Evolutionary conservation across 768 basidiomycete genomes (phyloP).

Genomic region (Lentinula aciculospora): DNA sequence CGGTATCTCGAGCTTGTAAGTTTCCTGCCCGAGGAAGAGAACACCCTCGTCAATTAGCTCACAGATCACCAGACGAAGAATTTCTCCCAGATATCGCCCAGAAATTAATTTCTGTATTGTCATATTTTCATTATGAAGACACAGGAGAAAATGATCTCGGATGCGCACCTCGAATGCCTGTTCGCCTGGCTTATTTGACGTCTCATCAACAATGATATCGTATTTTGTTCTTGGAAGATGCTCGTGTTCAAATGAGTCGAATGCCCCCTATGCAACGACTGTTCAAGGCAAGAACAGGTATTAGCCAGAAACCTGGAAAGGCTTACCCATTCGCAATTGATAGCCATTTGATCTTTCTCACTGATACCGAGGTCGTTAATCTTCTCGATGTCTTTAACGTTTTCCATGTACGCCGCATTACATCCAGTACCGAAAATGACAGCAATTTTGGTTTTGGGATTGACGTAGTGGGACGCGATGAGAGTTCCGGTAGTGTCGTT

Average conservation of each 20-base stretch:
- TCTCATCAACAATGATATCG: slow-evolving; percentile 86
- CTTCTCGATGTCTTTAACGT: slow-evolving; percentile 80
- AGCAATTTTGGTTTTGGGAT: slow-evolving; percentile 85
- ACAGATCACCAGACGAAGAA: slow-evolving; percentile 88
- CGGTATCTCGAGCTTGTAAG: slow-evolving; percentile 94
- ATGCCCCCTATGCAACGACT: slow-evolving; percentile 80
- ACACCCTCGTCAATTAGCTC: slow-evolving; percentile 97
- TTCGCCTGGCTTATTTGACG: slow-evolving; percentile 94
- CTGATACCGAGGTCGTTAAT: slow-evolving; percentile 70
- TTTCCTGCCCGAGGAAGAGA: slow-evolving; percentile 96
- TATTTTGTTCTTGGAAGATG: slow-evolving; percentile 95
- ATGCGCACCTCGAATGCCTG: slow-evolving; percentile 80
- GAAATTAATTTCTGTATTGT: slow-evolving; percentile 82
- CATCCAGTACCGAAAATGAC: slow-evolving; percentile 98
- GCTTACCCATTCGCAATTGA: slow-evolving; percentile 95
- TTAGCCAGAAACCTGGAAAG: neutral
- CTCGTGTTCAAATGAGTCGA: slow-evolving; percentile 93
- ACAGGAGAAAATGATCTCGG: neutral
- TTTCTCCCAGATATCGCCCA: slow-evolving; percentile 93
- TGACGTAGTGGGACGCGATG: slow-evolving; percentile 95
- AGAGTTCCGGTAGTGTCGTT: slow-evolving; percentile 98
- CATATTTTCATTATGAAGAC: neutral
- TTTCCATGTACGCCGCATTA: slow-evolving; percentile 98
- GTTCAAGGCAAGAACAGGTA: neutral
- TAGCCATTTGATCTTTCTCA: slow-evolving; percentile 70